phyloP scores from a whole-genome alignment of 768 basidiomycete species.

The Naganishia antarctica region DNA sequence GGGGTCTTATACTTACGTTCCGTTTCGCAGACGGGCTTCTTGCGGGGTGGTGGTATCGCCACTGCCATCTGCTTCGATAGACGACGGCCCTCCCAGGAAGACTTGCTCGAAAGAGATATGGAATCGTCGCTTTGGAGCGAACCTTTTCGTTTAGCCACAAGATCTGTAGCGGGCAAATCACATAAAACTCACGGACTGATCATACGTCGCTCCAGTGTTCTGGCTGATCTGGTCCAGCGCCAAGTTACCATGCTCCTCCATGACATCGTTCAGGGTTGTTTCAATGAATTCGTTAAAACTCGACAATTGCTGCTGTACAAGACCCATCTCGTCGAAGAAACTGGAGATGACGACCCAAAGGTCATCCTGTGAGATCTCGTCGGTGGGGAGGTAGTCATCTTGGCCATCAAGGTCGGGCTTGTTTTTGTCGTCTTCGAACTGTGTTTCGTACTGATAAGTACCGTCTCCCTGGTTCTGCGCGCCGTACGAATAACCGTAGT shows the following conservation, averaged over 20 bases:
- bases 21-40: slow-evolving; percentile 86
- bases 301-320: slow-evolving; percentile 94
- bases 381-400: neutral
- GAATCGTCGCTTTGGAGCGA: slow-evolving; percentile 66
- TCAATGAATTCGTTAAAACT: slow-evolving; percentile 99
- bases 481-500: slow-evolving; percentile 22
- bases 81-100: slow-evolving; percentile 88
- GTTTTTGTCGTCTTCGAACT: slow-evolving; percentile 11
- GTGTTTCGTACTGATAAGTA: neutral
- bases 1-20: slow-evolving; percentile 56
- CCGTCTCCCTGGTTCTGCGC: neutral
- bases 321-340: slow-evolving; percentile 95
- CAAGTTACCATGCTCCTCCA: slow-evolving; percentile 92
- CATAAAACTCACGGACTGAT: slow-evolving; percentile 46
- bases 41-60: slow-evolving; percentile 93
- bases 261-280: slow-evolving; percentile 98
- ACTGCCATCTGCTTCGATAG: slow-evolving; percentile 85
- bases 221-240: slow-evolving; percentile 95
- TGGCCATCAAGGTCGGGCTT: slow-evolving; percentile 19
- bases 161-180: too few relatives aligned
- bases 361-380: slow-evolving; percentile 39
- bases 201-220: slow-evolving; percentile 76
- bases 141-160: too few relatives aligned
- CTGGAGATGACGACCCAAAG: slow-evolving; percentile 72
- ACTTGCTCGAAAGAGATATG: slow-evolving; percentile 98